A percentile compares a stretch with the other conserved stretches of the same genome.
Conservation (phyloP, 257 asterid genomes). For the Fraxinus anomala region DNA sequence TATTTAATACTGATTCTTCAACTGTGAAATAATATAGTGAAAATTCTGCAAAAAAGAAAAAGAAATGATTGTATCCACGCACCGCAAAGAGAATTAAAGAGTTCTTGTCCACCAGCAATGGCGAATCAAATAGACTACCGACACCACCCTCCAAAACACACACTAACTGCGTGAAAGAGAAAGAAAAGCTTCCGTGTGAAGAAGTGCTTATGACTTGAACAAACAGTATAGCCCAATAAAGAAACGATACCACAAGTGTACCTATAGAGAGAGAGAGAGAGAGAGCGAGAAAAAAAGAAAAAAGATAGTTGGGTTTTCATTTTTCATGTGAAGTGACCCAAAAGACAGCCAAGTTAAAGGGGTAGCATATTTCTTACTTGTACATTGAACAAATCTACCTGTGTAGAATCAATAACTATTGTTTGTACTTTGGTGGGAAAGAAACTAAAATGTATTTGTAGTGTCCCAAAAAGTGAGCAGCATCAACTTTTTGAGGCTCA, state of each 20-base stretch:
- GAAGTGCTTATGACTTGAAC: conserved; percentile 14
- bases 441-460: neutral
- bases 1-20: no score
- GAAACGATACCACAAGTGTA: neutral
- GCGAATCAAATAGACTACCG: conserved; percentile 33
- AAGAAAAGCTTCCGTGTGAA: conserved; percentile 24
- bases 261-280: conserved; percentile 5
- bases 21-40: neutral
- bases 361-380: conserved; percentile 41
- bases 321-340: conserved; percentile 59
- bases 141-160: conserved; percentile 28
- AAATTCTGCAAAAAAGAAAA: neutral
- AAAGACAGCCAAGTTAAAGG: conserved; percentile 29
- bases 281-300: neutral
- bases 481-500: conserved; percentile 1
- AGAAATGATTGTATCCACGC: conserved; percentile 8
- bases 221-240: neutral
- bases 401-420: neutral
- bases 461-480: neutral
- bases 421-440: neutral
- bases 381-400: conserved; percentile 35
- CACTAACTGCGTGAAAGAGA: conserved; percentile 8
- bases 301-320: conserved; percentile 21
- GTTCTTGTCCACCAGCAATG: neutral
- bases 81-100: conserved; percentile 8